Conservation (phyloP, 768 basidiomycete species). For the Tulasnella sp. region DNA sequence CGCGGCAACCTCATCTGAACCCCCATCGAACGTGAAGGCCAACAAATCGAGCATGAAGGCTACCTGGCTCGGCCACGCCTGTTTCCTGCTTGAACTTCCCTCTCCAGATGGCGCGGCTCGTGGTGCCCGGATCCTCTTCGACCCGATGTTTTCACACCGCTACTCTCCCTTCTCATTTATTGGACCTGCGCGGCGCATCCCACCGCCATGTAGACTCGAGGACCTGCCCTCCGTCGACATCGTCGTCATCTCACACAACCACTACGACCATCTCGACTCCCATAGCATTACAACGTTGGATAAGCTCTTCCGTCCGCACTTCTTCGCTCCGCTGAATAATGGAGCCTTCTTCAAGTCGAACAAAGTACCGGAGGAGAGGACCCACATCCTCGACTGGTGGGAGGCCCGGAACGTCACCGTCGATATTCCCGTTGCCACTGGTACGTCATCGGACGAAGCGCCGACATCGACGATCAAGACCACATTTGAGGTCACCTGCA, state of each 20-base stretch:
- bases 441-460: conserved; percentile 14
- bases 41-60: conserved; percentile 39
- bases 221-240: conserved; percentile 42
- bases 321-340: conserved; percentile 42
- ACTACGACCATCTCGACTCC: conserved; percentile 33
- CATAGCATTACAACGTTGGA: conserved; percentile 33
- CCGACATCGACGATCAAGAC: background rate
- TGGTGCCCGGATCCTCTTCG: conserved; percentile 50
- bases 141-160: conserved; percentile 48
- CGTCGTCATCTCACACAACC: conserved; percentile 38
- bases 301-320: conserved; percentile 29
- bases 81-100: conserved; percentile 53
- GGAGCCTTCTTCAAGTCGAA: conserved; percentile 32
- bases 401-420: conserved; percentile 33
- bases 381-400: conserved; percentile 46
- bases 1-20: background rate
- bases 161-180: conserved; percentile 47
- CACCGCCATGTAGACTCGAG: conserved; percentile 34
- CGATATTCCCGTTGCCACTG: conserved; percentile 16
- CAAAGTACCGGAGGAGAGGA: conserved; percentile 31
- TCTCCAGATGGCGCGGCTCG: conserved; percentile 33
- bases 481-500: conserved; percentile 11
- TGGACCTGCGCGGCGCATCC: conserved; percentile 49
- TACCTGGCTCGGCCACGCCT: conserved; percentile 57
- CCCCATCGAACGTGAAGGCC: background rate